These are phyloP conservation scores for Tetrahymena elliotti DNA, from an alignment of 73 alveolate genomes.

Conservation along the genomic window DNA sequence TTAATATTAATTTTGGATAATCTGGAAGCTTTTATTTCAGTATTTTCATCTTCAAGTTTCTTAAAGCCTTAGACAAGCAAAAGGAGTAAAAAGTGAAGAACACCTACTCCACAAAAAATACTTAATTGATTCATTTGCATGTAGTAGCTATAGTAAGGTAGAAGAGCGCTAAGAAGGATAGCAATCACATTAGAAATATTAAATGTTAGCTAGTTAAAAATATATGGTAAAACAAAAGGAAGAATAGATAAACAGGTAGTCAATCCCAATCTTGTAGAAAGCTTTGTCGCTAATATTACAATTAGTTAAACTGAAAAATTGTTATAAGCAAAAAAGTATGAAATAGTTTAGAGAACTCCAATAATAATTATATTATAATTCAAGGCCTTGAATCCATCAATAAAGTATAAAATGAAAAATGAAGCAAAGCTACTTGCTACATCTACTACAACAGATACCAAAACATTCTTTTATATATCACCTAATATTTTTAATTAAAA, in stretches of 20 bases:
- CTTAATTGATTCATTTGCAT: background rate
- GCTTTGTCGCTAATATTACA: background rate
- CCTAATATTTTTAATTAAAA: background rate
- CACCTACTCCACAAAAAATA: background rate
- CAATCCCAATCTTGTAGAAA: background rate
- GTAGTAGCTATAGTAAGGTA: background rate
- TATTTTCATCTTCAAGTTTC: background rate
- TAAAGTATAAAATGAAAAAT: background rate
- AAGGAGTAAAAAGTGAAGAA: background rate
- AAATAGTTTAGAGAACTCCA: background rate
- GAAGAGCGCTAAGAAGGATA: background rate
- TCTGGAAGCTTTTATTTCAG: background rate
- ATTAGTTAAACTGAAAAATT: background rate
- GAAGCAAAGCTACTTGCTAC: background rate
- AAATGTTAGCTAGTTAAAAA: background rate
- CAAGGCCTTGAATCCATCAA: background rate
- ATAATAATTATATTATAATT: background rate
- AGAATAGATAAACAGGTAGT: background rate
- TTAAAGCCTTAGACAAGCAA: background rate
- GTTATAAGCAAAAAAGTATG: background rate
- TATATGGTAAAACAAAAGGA: background rate
- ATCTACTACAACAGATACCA: background rate
- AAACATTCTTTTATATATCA: background rate
- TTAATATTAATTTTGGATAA: background rate
- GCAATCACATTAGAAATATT: background rate